Conservation (phyloP, 1,284 basidiomycete species). For the Cutaneotrichosporon dermatis region DNA sequence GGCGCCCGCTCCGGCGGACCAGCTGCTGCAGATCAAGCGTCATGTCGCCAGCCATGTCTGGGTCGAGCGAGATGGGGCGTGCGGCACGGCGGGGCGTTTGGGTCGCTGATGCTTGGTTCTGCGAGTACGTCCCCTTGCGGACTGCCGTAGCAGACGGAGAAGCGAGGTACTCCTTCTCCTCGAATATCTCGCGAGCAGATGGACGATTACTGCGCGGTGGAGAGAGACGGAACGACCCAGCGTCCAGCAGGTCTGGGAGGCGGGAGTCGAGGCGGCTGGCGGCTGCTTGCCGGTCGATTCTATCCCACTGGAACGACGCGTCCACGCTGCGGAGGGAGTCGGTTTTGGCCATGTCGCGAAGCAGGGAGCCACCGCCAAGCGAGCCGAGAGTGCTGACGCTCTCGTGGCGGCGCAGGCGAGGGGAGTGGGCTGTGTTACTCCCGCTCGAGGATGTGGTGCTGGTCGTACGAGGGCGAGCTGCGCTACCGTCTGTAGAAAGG, state of each 20-base stretch:
- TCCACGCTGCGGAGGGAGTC: not conserved
- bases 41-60: constrained; percentile 16
- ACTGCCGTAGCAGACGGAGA: not conserved
- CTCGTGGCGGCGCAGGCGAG: not conserved
- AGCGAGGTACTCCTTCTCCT: not conserved
- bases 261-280: not conserved
- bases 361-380: not conserved
- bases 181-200: not conserved
- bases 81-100: not conserved
- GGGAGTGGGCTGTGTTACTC: not conserved
- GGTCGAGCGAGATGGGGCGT: not conserved
- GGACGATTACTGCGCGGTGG: constrained; percentile 4
- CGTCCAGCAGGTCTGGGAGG: constrained; percentile 10
- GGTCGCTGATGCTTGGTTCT: not conserved
- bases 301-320: not conserved
- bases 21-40: constrained; percentile 37
- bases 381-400: not conserved
- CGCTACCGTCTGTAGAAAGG: not conserved
- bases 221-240: constrained; percentile 14
- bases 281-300: not conserved
- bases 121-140: not conserved
- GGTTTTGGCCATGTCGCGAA: not conserved
- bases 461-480: not conserved
- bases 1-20: constrained; percentile 26
- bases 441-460: not conserved